These are phyloP conservation scores for Chrysoporthe cubensis DNA, from an alignment of 2,329 filamentous ascomycete genomes.

Conservation along the genomic window DNA sequence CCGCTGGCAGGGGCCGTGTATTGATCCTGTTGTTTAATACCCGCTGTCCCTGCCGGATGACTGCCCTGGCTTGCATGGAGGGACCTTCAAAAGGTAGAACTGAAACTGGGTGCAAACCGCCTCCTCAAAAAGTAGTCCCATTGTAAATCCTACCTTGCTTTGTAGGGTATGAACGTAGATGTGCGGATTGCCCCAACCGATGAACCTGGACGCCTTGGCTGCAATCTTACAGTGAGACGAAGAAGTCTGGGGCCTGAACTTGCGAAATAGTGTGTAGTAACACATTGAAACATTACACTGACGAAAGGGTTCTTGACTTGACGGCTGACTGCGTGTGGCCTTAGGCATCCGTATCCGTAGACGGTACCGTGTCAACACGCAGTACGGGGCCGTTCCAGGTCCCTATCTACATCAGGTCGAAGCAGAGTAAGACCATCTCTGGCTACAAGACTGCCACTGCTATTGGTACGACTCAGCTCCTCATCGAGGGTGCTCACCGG, in stretches of 20 bases:
- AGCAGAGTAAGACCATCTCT: slow-evolving; percentile 6
- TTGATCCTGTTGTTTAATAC: not conserved
- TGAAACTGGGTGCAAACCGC: not conserved
- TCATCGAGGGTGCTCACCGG: slow-evolving; percentile 74
- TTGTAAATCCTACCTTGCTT: not conserved
- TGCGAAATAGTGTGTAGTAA: not conserved
- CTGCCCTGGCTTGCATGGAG: not conserved
- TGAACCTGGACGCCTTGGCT: not conserved
- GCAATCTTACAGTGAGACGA: not conserved
- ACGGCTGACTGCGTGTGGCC: not conserved
- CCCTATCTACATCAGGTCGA: not conserved
- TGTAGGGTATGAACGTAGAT: not conserved
- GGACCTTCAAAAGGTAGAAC: not conserved
- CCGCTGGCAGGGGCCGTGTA: not conserved
- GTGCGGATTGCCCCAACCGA: not conserved
- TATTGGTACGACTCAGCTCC: slow-evolving; percentile 54
- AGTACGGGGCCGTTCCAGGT: slow-evolving; percentile 1
- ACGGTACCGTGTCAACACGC: not conserved
- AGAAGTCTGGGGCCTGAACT: not conserved
- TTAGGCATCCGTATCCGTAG: not conserved
- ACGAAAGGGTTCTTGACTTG: not conserved
- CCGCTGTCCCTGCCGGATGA: not conserved
- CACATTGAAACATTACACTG: not conserved
- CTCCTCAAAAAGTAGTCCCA: not conserved
- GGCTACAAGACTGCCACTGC: slow-evolving; percentile 11